These are phyloP conservation scores for Lycium ferocissimum DNA, from an alignment of 257 asterid species.

Conservation along the genomic window DNA sequence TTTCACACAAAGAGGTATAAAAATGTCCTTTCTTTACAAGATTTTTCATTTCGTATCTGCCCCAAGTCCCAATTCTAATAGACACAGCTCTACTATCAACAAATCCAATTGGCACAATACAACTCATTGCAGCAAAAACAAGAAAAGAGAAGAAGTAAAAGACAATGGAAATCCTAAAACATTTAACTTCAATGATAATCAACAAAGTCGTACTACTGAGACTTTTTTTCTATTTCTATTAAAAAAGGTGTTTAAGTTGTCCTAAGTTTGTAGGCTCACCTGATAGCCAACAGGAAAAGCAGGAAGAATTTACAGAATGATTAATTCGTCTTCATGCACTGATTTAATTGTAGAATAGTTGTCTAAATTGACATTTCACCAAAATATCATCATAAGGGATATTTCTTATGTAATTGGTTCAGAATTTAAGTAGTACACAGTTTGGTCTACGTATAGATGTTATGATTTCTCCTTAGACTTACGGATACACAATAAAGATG, in stretches of 20 bases:
- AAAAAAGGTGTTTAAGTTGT: neutral
- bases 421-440: neutral
- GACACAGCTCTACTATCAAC: neutral
- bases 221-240: neutral
- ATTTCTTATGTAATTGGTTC: neutral
- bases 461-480: neutral
- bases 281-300: too few relatives aligned
- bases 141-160: neutral
- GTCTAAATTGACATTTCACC: slow-evolving; percentile 26
- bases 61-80: neutral
- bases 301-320: slow-evolving; percentile 3
- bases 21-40: neutral
- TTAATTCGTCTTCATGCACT: slow-evolving; percentile 10
- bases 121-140: neutral
- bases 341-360: neutral
- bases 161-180: neutral
- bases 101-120: slow-evolving; percentile 2
- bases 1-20: slow-evolving; percentile 1
- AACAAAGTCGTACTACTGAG: neutral
- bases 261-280: slow-evolving; percentile 17
- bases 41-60: neutral
- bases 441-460: neutral
- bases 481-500: neutral
- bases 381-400: neutral
- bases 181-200: neutral